Evolutionary conservation across 1,139 yeast species (phyloP), one percentile per base, ranked within the genome.

Genomic region (Geotrichum reessii): DNA sequence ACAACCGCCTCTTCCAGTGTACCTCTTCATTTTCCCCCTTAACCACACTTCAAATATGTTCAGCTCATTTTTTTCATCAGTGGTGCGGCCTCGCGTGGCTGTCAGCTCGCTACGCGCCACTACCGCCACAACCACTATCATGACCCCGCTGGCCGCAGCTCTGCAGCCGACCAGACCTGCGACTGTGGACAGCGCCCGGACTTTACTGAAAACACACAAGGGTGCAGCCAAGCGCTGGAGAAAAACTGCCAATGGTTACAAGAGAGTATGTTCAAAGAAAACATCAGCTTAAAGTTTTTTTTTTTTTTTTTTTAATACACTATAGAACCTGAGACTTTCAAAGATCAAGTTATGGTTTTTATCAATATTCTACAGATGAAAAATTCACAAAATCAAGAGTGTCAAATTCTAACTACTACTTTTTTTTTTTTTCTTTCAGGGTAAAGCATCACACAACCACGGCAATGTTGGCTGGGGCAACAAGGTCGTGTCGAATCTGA

Each of bases 401-500:
- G 5, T 37, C n/a, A 6, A 12, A 8, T 2, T 3, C 42, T 37
- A 37, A 37, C 42, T 28, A 17, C n/a, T n/a, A 40, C 7, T 6
- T 19, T 7, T 50, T 25, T 37, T 27, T 44, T 51, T 19, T 47
- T n/a, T 50, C 19, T 19, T 37, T 2, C 46, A 70, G 69, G 89
- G 89, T 60, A 86, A 84, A 66, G 88, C 95, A 22, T 95, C 96
- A 11, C 82, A 96, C 74, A 87, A 88, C 67, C 98, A 91, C 72
- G 97, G 98, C 53, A 91, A 90, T 68, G 90, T 92, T 3, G 93
- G 96, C 27, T 91, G 95, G 85, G 81, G 92, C 53, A 75, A 70
- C 51, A 79, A 84, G 59, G 78, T 85, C 7, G 74, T 90, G 65
- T 78, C 81, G 49, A 84, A 80, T 61, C 78, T 87, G 68, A 84